phyloP scores from a whole-genome alignment of 345 rosid species.

The Cardamine occulta region DNA sequence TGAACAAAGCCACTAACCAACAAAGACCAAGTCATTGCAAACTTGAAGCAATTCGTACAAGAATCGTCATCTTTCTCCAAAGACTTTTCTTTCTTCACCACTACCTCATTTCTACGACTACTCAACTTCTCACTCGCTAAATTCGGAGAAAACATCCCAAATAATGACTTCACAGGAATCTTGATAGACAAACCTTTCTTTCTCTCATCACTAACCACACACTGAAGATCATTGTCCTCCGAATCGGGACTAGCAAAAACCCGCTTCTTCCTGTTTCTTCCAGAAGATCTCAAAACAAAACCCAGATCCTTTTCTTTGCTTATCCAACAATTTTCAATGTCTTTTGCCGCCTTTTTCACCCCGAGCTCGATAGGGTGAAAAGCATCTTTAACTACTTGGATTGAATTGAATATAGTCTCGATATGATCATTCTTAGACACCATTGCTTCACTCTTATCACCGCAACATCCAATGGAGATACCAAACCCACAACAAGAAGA shows the following conservation, averaged over 20 bases:
- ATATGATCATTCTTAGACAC: slow-evolving; percentile 71
- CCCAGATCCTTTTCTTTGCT: slow-evolving; percentile 48
- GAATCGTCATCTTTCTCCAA: slow-evolving; percentile 55
- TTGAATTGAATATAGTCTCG: slow-evolving; percentile 63
- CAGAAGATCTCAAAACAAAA: slow-evolving; percentile 40
- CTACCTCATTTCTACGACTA: slow-evolving; percentile 41
- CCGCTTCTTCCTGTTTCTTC: slow-evolving; percentile 47
- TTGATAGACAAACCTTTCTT: slow-evolving; percentile 62
- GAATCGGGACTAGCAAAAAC: slow-evolving; percentile 33
- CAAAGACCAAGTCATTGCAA: slow-evolving; percentile 75
- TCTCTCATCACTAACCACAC: slow-evolving; percentile 55
- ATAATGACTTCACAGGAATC: slow-evolving; percentile 56
- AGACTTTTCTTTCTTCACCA: slow-evolving; percentile 48
- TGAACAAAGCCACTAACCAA: slow-evolving; percentile 72
- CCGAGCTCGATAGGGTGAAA: slow-evolving; percentile 67
- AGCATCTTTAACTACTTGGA: slow-evolving; percentile 74
- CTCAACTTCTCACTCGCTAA: slow-evolving; percentile 21
- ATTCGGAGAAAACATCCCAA: not conserved
- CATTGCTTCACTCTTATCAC: slow-evolving; percentile 47
- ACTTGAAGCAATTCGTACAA: slow-evolving; percentile 73
- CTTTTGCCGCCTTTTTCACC: slow-evolving; percentile 65
- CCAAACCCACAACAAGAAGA: not conserved
- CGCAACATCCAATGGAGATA: slow-evolving; percentile 36
- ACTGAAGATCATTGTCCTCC: slow-evolving; percentile 27
- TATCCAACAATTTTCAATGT: slow-evolving; percentile 66